These are phyloP conservation scores for Mimosa bimucronata DNA, from an alignment of 306 rosid genomes.

Conservation along the genomic window DNA sequence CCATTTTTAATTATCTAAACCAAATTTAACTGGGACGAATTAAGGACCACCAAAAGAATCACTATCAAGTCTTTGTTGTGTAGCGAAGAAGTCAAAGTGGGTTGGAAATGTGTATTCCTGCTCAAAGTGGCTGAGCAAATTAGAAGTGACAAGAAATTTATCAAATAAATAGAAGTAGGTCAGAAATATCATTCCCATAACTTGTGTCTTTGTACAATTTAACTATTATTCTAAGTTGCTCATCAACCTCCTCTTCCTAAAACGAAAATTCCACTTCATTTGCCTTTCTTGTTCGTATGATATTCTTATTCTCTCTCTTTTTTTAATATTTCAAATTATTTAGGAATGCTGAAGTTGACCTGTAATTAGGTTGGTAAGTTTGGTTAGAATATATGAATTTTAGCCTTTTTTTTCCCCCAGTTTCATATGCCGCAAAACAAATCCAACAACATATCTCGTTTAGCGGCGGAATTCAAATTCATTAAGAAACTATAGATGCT, in stretches of 20 bases:
- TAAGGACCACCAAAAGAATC: neutral
- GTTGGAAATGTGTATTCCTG: neutral
- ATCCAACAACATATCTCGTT: too few species aligned
- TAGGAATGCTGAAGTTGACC: neutral
- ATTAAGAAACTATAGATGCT: too few species aligned
- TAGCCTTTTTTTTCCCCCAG: too few species aligned
- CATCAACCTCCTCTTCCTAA: neutral
- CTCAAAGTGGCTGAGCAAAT: slow-evolving; percentile 3
- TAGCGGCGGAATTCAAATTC: too few species aligned
- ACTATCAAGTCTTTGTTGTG: neutral
- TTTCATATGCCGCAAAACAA: neutral
- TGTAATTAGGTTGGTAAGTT: neutral
- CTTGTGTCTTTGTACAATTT: neutral
- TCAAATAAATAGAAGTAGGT: neutral
- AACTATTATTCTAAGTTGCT: neutral
- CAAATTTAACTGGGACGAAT: neutral
- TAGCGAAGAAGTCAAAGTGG: slow-evolving; percentile 1
- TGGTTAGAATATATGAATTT: slow-evolving; percentile 4
- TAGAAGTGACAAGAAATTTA: neutral
- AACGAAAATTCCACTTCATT: neutral
- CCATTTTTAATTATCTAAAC: too few species aligned
- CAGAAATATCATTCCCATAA: neutral
- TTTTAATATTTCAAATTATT: neutral
- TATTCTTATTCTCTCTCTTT: neutral
- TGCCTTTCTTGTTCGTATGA: slow-evolving; percentile 1